Base-by-base conservation (phyloP, 2,329 filamentous ascomycete species). In the Xylogone sp. region DNA sequence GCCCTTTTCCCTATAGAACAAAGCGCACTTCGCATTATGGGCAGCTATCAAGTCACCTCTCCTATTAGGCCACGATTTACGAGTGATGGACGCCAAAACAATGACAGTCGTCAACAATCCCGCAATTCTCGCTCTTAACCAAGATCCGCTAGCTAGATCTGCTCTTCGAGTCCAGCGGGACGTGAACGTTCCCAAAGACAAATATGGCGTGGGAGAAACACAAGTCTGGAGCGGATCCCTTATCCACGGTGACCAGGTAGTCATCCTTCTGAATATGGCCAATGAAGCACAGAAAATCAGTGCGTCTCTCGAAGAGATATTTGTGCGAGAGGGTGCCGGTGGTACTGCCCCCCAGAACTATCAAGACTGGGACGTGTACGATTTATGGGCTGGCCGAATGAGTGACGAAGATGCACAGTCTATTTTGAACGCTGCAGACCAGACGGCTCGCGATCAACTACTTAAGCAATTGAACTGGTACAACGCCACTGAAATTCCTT, bases 311-410 rank as follows among this genome's bases (percentile, higher is more conserved):
- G 64, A 65, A 27, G 77, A 81, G 39, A 74, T 81, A 46, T 81
- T 81, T 64, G 62, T 74, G 53, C 71, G 74, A 49, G 63, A 69
- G 39, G 71, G 72, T 16, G 69, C 68, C 1, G 68, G 63, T 3
- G 70, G 69, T 20, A 69, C 71, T 1, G 71, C 71, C 1, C 56
- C 63, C 1, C 65, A 75, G 58, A 60, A 71, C 0, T 58, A 66
- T 31, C 58, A 69, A 52, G 65, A 61, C 1, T 81, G 75, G 75
- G 74, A 78, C 52, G 63, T 80, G 5, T 75, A 72, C 57, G 76
- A 81, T 56, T 65, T 81, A 2, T 80, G 77, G 77, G 76, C 69
- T 2, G 71, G 74, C 53, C 66, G 77, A 42, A 78, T 81, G 75
- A 65, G 61, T 19, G 65, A 71, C 21, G 65, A 62, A 2, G 69